phyloP scores from a whole-genome alignment of 257 asterid genomes.

The Cruciata laevipes region DNA sequence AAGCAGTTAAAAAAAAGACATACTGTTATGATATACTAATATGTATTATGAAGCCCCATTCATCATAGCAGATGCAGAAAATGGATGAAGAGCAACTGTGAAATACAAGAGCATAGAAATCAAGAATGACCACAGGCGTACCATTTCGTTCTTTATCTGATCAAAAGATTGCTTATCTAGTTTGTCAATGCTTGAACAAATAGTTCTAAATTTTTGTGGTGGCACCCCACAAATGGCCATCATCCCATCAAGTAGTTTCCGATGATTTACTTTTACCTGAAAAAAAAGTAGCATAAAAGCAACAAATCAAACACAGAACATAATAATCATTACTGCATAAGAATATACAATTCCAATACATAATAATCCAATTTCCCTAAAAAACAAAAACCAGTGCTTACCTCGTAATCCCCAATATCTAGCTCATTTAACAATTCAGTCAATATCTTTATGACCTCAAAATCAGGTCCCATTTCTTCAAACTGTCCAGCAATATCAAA shows the following conservation, averaged over 20 bases:
- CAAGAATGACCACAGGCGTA: constrained; percentile 24
- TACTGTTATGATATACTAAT: not conserved
- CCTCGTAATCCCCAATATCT: constrained; percentile 90
- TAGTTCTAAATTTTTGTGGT: constrained; percentile 68
- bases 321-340: not conserved
- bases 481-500: constrained; percentile 91
- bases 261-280: constrained; percentile 89
- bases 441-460: constrained; percentile 78
- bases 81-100: not conserved
- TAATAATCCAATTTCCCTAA: not conserved
- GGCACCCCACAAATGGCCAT: constrained; percentile 93
- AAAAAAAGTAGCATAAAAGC: constrained; percentile 3
- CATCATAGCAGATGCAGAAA: not conserved
- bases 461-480: constrained; percentile 93
- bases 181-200: constrained; percentile 96
- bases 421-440: constrained; percentile 87
- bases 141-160: constrained; percentile 92
- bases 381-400: constrained; percentile 15
- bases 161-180: constrained; percentile 88
- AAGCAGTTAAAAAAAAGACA: not conserved
- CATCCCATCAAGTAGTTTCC: constrained; percentile 90
- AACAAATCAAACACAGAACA: not conserved
- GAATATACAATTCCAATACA: not conserved
- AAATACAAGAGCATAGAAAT: not conserved
- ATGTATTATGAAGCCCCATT: not conserved